Percentiles rank a stretch among this genome's conserved stretches.
phyloP scores from a whole-genome alignment of 1,284 basidiomycete species.

The Crucibulum parvulum region DNA sequence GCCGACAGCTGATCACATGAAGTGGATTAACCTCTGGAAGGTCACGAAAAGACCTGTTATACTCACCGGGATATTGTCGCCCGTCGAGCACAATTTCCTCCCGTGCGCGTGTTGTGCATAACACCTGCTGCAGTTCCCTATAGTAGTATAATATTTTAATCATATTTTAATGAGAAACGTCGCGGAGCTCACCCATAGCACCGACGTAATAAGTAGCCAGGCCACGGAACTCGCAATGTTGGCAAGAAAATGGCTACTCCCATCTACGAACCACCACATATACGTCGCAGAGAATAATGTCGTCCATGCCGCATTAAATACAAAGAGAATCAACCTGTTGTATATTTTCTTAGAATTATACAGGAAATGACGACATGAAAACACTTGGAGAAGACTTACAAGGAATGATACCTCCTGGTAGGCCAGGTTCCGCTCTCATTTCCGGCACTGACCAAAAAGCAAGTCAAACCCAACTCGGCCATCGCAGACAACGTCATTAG shows the following conservation, averaged over 20 bases:
- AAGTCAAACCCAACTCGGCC: slow-evolving; percentile 74
- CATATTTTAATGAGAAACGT: slow-evolving; percentile 2
- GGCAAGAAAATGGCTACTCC: slow-evolving; percentile 69
- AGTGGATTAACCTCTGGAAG: slow-evolving; percentile 18
- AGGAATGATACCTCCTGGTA: slow-evolving; percentile 63
- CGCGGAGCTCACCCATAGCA: slow-evolving; percentile 63
- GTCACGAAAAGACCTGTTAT: slow-evolving; percentile 12
- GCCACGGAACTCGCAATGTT: slow-evolving; percentile 78
- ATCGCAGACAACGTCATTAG: slow-evolving; percentile 71
- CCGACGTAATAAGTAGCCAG: slow-evolving; percentile 69
- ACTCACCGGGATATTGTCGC: slow-evolving; percentile 58
- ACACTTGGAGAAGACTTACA: slow-evolving; percentile 52
- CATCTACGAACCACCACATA: slow-evolving; percentile 71
- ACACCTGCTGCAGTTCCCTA: slow-evolving; percentile 74
- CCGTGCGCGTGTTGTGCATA: slow-evolving; percentile 65
- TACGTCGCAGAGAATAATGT: slow-evolving; percentile 71
- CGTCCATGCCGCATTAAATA: slow-evolving; percentile 79
- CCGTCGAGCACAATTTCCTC: slow-evolving; percentile 61
- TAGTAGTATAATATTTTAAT: neutral
- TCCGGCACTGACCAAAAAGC: slow-evolving; percentile 71
- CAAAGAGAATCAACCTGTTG: slow-evolving; percentile 56
- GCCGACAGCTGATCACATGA: slow-evolving; percentile 59
- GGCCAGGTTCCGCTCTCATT: slow-evolving; percentile 68
- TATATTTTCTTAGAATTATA: neutral
- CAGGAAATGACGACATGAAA: neutral